Base-by-base conservation (phyloP, 768 basidiomycete species). In the Antrodiella citrinella region DNA sequence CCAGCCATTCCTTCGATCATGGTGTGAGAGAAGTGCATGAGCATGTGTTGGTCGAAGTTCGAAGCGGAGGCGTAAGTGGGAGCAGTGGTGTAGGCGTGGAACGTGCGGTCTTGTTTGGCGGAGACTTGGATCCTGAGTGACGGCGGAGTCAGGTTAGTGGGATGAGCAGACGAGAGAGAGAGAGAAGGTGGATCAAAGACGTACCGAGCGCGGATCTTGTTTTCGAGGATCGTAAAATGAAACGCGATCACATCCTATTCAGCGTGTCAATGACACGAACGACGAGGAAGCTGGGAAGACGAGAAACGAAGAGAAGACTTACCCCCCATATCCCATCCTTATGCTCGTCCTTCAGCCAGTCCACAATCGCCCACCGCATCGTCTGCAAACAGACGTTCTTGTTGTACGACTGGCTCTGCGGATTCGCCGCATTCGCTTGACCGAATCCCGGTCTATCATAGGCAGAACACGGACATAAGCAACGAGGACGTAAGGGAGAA, bases 311-410 rank as follows among this genome's bases (percentile, higher is more conserved):
- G 19, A 26, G 10, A 26, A 61, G 18, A 43, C 68, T 45, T 56
- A 76, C 77, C 48, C 58, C 66, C 78, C 77, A 80, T 11, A 79
- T 65, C 19, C 72, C 68, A 26, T 65, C 40, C 49, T 63, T 60
- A 50, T 74, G 62, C 45, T 69, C 62, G 44, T 75, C 72, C 35
- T 69, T 58, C 43, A 79, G 55, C 78, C 78, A 80, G 18, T 78
- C 73, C 3, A 76, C 65, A 40, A 80, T 78, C 4, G 73, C 78
- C 76, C 75, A 78, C 19, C 69, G 64, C 3, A 69, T 66, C 3
- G 76, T 80, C 26, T 79, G 65, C 35, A 64, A 52, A 3, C 66
- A 55, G 21, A 72, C 67, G 51, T 75, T 62, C 23, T 65, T 61
- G 59, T 81, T 79, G 60, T 79, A 79, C 2, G 45, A 49, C n/a